Evolutionary conservation across 2,329 filamentous ascomycete species (phyloP), one percentile per base, ranked within the genome.

Genomic region (Colletotrichum gigasporum): DNA sequence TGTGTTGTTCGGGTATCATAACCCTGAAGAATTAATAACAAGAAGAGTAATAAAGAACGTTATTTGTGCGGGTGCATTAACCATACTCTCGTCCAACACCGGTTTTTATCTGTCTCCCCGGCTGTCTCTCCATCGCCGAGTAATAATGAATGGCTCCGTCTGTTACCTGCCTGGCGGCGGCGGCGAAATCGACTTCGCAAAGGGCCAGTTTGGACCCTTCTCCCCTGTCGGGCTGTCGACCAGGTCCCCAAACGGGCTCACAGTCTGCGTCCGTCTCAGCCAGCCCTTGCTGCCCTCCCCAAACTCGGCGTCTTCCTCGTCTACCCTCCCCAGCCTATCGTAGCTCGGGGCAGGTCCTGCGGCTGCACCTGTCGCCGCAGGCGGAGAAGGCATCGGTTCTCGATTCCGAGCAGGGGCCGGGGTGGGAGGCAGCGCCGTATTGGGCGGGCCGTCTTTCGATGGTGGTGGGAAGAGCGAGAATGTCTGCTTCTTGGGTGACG

Each of bases 221-320:
- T 48, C 53, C n/a, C 22, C 32, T 18, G 54, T 34, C 28, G 61
- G 61, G 10, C 55, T 65, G 34, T 67, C 67, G 34, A 65, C 68
- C 39, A 77, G 66, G 35, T 73, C 71, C 26, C 69, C 73, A 64
- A 78, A 77, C 3, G 76, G 76, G 51, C 75, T 77, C 6, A 77
- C 74, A 9, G 71, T 73, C 45, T 73, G 73, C 3, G 72, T 70
- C 44, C 70, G 54, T 45, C 55, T 65, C 42, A 79, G 65, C 75
- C 75, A 78, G 30, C 67, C 69, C 51, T 77, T 30, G 63, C 61
- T 22, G 54, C 64, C 20, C 55, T 52, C 16, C 54, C 65, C 37
- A 9, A 65, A 24, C 3, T 62, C 62, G 56, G 64, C 55, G 56
- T 59, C 35, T 52, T 59, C 59, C 51, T 66, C 62, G 22, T 66